phyloP scores from a whole-genome alignment of 176 grass and related monocot species.

The Juncus effusus region DNA sequence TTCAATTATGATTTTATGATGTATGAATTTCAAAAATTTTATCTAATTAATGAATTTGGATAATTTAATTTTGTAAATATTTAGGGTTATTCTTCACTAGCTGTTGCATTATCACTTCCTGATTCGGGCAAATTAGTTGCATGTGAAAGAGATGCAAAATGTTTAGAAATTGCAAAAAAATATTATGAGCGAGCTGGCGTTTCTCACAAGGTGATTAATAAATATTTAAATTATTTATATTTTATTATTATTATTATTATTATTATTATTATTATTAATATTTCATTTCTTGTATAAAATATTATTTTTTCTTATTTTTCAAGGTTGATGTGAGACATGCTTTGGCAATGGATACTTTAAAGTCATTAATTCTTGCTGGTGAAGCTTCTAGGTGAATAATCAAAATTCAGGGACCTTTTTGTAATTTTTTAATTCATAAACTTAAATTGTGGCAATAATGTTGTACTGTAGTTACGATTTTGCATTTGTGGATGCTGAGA shows the following conservation, averaged over 20 bases:
- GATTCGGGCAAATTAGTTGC: slow-evolving; percentile 80
- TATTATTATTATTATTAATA: slow-evolving; percentile 22
- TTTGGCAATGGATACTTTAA: slow-evolving; percentile 76
- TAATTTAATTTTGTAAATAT: slow-evolving; percentile 5
- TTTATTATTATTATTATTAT: slow-evolving; percentile 14
- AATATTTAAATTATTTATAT: slow-evolving; percentile 4
- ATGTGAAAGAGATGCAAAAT: slow-evolving; percentile 86
- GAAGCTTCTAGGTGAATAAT: slow-evolving; percentile 64
- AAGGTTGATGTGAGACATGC: slow-evolving; percentile 81
- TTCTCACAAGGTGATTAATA: slow-evolving; percentile 56
- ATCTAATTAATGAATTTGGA: background rate
- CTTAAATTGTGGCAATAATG: background rate
- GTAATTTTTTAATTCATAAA: slow-evolving; percentile 2
- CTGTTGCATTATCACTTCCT: slow-evolving; percentile 78
- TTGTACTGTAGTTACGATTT: slow-evolving; percentile 75
- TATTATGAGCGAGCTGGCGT: slow-evolving; percentile 79
- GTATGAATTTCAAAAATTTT: no score
- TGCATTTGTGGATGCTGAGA: slow-evolving; percentile 97
- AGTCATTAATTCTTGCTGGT: slow-evolving; percentile 52
- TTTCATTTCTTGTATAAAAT: background rate
- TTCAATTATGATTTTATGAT: no score
- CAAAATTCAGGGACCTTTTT: slow-evolving; percentile 3
- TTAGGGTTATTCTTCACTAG: slow-evolving; percentile 93
- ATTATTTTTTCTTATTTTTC: background rate
- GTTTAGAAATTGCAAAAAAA: slow-evolving; percentile 73